phyloP scores from a whole-genome alignment of 768 basidiomycete species.

The Ramaria rubella region DNA sequence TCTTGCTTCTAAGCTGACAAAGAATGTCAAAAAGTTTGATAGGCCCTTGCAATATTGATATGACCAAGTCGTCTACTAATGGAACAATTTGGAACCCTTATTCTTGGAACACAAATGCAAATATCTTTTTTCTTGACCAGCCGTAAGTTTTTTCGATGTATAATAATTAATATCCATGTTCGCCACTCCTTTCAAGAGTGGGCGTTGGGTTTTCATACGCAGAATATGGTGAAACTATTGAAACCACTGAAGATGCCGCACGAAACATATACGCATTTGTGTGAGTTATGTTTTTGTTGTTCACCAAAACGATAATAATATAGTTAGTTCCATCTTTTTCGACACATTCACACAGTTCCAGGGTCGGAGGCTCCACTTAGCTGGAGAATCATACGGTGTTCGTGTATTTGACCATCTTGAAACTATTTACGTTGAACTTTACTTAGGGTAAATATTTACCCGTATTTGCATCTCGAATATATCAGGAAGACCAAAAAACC shows the following conservation, averaged over 20 bases:
- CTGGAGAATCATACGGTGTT: conserved; percentile 72
- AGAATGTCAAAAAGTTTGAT: conserved; percentile 14
- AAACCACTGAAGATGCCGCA: conserved; percentile 76
- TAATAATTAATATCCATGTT: not conserved
- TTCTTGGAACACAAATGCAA: conserved; percentile 60
- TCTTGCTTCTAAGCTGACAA: not conserved
- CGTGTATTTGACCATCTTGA: conserved; percentile 17
- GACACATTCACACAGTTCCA: conserved; percentile 69
- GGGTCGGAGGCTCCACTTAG: conserved; percentile 61
- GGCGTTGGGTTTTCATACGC: conserved; percentile 70
- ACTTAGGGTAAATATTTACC: conserved; percentile 62
- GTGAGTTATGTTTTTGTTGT: conserved; percentile 16
- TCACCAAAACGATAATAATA: not conserved
- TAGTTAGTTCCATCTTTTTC: conserved; percentile 53
- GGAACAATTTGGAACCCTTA: conserved; percentile 59
- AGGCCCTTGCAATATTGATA: conserved; percentile 62
- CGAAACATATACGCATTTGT: conserved; percentile 71
- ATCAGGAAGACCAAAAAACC: conserved; percentile 54
- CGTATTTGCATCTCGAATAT: conserved; percentile 68
- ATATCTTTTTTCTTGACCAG: conserved; percentile 69
- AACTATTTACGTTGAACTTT: not conserved
- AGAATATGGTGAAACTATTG: conserved; percentile 59
- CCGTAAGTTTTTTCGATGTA: conserved; percentile 34
- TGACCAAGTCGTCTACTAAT: conserved; percentile 31
- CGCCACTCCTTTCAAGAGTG: conserved; percentile 24